Evolutionary conservation across 768 basidiomycete genomes (phyloP).

Genomic region (Tricholoma sp.): DNA sequence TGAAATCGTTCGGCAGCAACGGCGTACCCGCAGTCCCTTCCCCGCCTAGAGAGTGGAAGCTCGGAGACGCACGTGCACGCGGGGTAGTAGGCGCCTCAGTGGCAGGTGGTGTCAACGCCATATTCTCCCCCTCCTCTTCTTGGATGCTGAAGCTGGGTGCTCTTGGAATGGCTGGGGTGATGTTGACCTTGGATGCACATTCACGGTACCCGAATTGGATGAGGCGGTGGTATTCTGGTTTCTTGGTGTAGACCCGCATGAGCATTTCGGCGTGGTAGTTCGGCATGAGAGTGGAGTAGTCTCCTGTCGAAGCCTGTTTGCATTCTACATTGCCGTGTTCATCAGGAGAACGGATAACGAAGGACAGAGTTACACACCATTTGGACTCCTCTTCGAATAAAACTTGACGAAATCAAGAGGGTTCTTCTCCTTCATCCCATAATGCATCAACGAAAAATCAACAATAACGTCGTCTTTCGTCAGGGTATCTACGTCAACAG

Average conservation of each 20-base stretch:
- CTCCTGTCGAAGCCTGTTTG: constrained; percentile 41
- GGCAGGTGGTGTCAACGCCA: constrained; percentile 27
- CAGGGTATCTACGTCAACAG: constrained; percentile 30
- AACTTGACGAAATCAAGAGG: constrained; percentile 69
- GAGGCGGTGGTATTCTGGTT: constrained; percentile 49
- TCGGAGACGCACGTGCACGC: constrained; percentile 9
- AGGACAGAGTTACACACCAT: constrained; percentile 35
- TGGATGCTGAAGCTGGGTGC: neutral
- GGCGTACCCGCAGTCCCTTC: constrained; percentile 15
- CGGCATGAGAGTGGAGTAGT: constrained; percentile 65
- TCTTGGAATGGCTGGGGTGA: neutral
- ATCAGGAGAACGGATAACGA: too few species aligned
- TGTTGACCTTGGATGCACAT: constrained; percentile 24
- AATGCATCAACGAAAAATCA: constrained; percentile 61
- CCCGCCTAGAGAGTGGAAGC: constrained; percentile 1
- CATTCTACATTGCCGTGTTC: constrained; percentile 28
- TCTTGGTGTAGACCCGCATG: constrained; percentile 66
- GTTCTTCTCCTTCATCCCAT: constrained; percentile 68
- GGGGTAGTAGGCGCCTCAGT: constrained; percentile 36
- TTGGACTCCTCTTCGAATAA: constrained; percentile 60
- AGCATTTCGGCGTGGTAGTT: constrained; percentile 62
- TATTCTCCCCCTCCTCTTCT: neutral
- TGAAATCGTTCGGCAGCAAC: constrained; percentile 42
- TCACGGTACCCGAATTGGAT: constrained; percentile 66
- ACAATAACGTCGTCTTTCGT: constrained; percentile 54